Evolutionary conservation across 768 basidiomycete genomes (phyloP).

Genomic region (Podaxis sp.): DNA sequence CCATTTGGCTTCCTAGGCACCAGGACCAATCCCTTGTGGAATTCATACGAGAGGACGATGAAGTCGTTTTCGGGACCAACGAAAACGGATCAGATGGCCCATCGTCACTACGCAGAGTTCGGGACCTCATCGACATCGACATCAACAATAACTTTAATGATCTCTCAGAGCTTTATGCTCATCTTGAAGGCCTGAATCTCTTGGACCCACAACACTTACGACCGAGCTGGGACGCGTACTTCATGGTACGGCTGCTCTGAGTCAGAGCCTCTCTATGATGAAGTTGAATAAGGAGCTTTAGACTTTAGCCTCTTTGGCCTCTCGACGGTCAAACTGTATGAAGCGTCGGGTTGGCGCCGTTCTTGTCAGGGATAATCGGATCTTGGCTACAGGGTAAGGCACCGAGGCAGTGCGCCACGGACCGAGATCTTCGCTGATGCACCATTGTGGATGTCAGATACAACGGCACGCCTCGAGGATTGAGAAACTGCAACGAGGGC

Average conservation of each 20-base stretch:
- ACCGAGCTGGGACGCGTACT: conserved; percentile 95
- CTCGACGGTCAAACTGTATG: conserved; percentile 93
- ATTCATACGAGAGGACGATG: conserved; percentile 77
- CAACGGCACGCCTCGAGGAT: conserved; percentile 92
- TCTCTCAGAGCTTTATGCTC: conserved; percentile 49
- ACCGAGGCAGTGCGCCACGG: conserved; percentile 16
- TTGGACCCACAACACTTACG: conserved; percentile 73
- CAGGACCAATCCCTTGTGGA: conserved; percentile 53
- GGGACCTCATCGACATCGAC: conserved; percentile 58
- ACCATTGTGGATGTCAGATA: conserved; percentile 52
- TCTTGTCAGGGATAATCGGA: conserved; percentile 79
- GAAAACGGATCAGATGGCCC: conserved; percentile 14
- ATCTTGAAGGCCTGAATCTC: conserved; percentile 72
- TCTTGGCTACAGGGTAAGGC: conserved; percentile 75
- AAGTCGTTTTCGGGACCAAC: conserved; percentile 55
- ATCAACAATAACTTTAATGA: conserved; percentile 65
- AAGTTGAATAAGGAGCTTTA: conserved; percentile 25
- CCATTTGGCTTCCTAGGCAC: conserved; percentile 7
- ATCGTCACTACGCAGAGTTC: conserved; percentile 32
- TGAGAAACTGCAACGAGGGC: conserved; percentile 88
- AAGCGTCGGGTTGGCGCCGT: conserved; percentile 95
- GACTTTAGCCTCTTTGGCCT: conserved; percentile 89
- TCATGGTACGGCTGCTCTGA: conserved; percentile 68
- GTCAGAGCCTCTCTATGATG: background rate
- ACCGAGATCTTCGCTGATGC: conserved; percentile 3